Percentiles rank a stretch among this genome's conserved stretches.
Evolutionary conservation across 1,284 basidiomycete species (phyloP).

Genomic region (Rhodotorula mucilaginosa): DNA sequence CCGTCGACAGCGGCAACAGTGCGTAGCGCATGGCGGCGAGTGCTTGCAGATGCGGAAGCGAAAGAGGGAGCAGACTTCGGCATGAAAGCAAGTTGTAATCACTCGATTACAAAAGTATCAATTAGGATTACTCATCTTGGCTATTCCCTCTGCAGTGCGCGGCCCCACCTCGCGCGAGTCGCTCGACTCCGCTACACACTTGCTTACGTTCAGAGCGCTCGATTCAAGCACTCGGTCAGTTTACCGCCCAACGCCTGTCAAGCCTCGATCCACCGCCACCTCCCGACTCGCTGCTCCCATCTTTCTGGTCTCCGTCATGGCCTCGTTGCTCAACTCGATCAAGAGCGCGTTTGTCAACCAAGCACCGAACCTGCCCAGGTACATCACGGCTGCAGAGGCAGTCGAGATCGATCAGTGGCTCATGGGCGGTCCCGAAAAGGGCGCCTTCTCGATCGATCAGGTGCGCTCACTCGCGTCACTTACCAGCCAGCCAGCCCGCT

Average conservation of each 20-base stretch:
- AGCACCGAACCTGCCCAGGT: constrained; percentile 4
- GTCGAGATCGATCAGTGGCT: constrained; percentile 84
- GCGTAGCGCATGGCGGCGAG: constrained; percentile 23
- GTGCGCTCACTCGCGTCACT: constrained; percentile 50
- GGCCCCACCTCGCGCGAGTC: no score
- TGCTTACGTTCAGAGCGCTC: neutral
- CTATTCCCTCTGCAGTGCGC: no score
- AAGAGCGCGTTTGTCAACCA: neutral
- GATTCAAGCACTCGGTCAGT: neutral
- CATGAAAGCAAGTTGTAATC: no score
- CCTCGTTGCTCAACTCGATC: constrained; percentile 4
- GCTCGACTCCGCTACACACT: neutral
- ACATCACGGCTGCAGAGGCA: constrained; percentile 40
- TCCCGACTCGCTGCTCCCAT: neutral
- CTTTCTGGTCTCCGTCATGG: neutral
- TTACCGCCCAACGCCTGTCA: neutral
- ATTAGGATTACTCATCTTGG: no score
- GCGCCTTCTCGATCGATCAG: constrained; percentile 89
- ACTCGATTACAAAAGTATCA: no score
- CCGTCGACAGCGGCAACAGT: constrained; percentile 16
- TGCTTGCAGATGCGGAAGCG: neutral
- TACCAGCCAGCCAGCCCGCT: neutral
- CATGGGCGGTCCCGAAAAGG: constrained; percentile 62
- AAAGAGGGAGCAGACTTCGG: no score
- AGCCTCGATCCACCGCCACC: neutral